A percentile compares a stretch with the other conserved stretches of the same genome.
These are phyloP conservation scores for Tricholoma terreum DNA, from an alignment of 768 basidiomycete genomes.

Conservation along the genomic window DNA sequence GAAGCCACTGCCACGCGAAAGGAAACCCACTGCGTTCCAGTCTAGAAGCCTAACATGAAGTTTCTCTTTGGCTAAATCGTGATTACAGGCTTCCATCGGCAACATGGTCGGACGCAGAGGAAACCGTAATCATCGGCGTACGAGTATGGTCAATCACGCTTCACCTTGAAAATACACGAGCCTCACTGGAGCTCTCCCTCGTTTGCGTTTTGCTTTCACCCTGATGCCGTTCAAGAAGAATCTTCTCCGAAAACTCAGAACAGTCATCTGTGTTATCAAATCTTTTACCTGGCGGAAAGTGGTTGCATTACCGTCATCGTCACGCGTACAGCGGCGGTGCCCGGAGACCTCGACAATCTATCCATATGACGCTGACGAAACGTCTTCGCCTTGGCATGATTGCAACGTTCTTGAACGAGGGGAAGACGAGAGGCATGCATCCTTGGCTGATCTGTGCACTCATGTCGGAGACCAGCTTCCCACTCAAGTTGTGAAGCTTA, in stretches of 20 bases:
- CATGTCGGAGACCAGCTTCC: conserved; percentile 21
- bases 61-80: background rate
- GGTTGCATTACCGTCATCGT: background rate
- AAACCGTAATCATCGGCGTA: background rate
- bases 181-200: background rate
- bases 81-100: no score
- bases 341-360: background rate
- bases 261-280: background rate
- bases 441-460: conserved; percentile 20
- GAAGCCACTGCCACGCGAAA: background rate
- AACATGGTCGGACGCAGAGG: no score
- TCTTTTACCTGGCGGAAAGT: background rate
- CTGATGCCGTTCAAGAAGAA: background rate
- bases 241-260: background rate
- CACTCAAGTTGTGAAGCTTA: conserved; percentile 23
- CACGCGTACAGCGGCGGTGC: background rate
- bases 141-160: background rate
- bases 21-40: background rate
- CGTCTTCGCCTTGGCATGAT: background rate
- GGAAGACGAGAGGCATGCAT: conserved; percentile 13
- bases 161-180: background rate
- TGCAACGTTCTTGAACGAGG: background rate
- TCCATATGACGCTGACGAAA: background rate
- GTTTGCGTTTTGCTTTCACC: background rate
- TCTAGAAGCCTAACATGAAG: background rate